Conservation (phyloP, 163 green algal genomes). For the Smithsoniella earleae region DNA sequence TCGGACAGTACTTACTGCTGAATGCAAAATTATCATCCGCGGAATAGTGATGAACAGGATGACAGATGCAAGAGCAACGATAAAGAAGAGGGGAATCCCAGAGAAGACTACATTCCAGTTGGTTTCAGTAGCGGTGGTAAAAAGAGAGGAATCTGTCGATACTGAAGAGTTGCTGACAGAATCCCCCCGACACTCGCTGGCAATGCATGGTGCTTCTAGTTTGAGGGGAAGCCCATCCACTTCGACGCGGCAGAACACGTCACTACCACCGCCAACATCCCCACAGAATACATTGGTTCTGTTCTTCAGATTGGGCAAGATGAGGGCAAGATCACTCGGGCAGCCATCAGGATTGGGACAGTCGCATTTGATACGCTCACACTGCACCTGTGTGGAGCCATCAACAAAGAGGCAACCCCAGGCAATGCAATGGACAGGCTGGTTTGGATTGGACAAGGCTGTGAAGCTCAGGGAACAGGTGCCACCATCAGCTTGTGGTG, state of each 20-base stretch:
- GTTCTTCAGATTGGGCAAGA: conserved; percentile 16
- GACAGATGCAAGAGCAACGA: background rate
- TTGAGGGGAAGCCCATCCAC: background rate
- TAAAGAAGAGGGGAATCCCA: conserved; percentile 6
- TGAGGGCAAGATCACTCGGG: background rate
- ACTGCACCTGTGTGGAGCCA: conserved; percentile 1
- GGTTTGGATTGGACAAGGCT: background rate
- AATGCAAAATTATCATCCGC: background rate
- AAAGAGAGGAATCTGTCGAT: background rate
- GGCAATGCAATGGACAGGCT: conserved; percentile 8
- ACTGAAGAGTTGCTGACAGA: background rate
- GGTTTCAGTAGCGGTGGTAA: background rate
- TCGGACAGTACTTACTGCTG: background rate
- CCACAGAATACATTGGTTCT: background rate
- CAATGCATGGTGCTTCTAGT: conserved; percentile 14
- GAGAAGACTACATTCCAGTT: conserved; percentile 31
- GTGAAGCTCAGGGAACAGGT: conserved; percentile 24
- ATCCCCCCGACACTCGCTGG: conserved; percentile 1
- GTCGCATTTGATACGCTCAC: conserved; percentile 16
- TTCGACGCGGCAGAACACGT: conserved; percentile 14
- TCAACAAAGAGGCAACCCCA: conserved; percentile 25
- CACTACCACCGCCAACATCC: background rate
- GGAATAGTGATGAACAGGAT: conserved; percentile 27
- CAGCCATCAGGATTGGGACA: conserved; percentile 19
- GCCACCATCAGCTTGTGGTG: conserved; percentile 1